Conservation (phyloP, 352 stramenopile species). For the Pythium monospermum region DNA sequence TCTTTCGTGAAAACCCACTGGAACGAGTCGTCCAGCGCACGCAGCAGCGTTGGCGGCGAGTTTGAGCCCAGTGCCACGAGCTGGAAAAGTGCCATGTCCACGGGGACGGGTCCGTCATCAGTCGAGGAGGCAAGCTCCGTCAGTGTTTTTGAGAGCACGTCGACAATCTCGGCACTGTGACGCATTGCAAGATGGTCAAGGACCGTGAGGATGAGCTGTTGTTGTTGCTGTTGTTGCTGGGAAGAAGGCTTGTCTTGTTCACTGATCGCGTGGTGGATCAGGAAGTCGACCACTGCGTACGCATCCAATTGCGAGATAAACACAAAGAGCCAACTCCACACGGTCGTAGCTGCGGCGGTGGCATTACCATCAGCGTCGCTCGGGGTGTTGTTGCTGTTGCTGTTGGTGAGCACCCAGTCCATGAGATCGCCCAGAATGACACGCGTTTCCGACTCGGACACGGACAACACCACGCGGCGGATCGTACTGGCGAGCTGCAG, state of each 20-base stretch:
- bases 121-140: slow-evolving; percentile 16
- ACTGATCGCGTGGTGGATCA: slow-evolving; percentile 34
- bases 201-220: slow-evolving; percentile 7
- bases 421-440: slow-evolving; percentile 36
- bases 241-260: not conserved
- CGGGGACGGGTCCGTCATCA: not conserved
- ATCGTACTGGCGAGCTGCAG: slow-evolving; percentile 35
- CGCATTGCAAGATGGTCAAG: slow-evolving; percentile 42
- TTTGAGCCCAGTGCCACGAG: slow-evolving; percentile 32
- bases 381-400: not conserved
- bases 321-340: slow-evolving; percentile 40
- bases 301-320: slow-evolving; percentile 42
- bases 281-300: slow-evolving; percentile 37
- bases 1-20: slow-evolving; percentile 61
- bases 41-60: slow-evolving; percentile 32
- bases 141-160: slow-evolving; percentile 41
- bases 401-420: slow-evolving; percentile 29
- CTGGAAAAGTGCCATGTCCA: not conserved
- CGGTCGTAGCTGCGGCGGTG: no score
- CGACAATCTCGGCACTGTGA: slow-evolving; percentile 34
- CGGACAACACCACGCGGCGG: slow-evolving; percentile 31
- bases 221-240: not conserved
- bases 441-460: slow-evolving; percentile 16
- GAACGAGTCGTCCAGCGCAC: slow-evolving; percentile 47
- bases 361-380: no score